Base-by-base conservation (phyloP, 2,329 filamentous ascomycete species). In the Pseudogymnoascus verrucosus region DNA sequence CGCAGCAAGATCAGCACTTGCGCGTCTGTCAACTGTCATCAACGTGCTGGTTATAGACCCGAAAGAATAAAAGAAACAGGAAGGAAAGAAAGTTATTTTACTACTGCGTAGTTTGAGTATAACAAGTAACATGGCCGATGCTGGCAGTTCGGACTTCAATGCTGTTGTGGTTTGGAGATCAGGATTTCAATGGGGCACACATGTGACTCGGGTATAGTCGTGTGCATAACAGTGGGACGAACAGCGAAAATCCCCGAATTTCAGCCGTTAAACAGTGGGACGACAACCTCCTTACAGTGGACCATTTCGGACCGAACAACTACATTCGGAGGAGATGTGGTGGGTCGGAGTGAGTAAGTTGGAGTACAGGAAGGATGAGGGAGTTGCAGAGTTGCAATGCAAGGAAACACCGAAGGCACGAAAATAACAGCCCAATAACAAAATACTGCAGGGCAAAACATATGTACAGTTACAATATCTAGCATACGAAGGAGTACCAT, bases 241-340 rank as follows among this genome's bases (percentile, higher is more conserved):
- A 1, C 26, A 54, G 7, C 47, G 47, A 54, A 8, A 54, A 54
- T 54, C 23, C 47, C 47, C 47, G 47, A 54, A 54, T 3, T 54
- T 54, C 26, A 54, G 7, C 47, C 47, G 47, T 31, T 26, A 54
- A 47, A 54, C 47, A 54, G 47, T 54, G 47, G 47, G 26, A 28
- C 47, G n/a, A 54, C n/a, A 31, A 31, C 47, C n/a, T 54, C 23
- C 23, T 54, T 54, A 54, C 47, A 54, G 47, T 54, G 47, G 47
- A 54, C 47, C 47, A 54, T 16, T 5, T 54, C 47, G 47, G 47
- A 54, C 47, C 47, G 47, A 51, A 54, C 47, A 31, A 19, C 47
- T 54, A 34, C 47, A 54, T 54, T 54, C 47, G 47, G 47, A 31
- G 26, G n/a, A 16, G 11, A 54, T 54, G 47, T 54, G 47, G 47